These are phyloP conservation scores for Hortaea sp. DNA, from an alignment of 2,329 filamentous ascomycete species.

Conservation along the genomic window DNA sequence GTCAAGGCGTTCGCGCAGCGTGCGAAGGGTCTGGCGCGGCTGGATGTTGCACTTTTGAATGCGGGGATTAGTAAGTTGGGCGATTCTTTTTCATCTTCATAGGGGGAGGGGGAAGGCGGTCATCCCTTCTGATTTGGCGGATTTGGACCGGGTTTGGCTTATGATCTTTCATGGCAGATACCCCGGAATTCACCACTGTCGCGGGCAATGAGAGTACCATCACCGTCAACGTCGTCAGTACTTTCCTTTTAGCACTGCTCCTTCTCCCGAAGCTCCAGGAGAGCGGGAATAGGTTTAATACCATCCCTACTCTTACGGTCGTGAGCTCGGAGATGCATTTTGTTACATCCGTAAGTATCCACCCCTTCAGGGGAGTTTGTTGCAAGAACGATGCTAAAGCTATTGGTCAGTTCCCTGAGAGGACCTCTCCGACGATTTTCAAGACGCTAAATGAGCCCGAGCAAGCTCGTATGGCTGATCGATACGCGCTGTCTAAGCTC, in stretches of 20 bases:
- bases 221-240: slow-evolving; percentile 45
- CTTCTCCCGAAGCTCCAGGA: slow-evolving; percentile 43
- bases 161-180: slow-evolving; percentile 15
- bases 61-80: slow-evolving; percentile 20
- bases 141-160: background rate
- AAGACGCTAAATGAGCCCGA: slow-evolving; percentile 27
- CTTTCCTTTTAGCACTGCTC: slow-evolving; percentile 40
- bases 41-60: slow-evolving; percentile 32
- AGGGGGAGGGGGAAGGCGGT: background rate
- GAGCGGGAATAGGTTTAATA: slow-evolving; percentile 25
- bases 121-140: background rate
- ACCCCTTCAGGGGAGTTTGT: background rate
- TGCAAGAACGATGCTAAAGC: background rate
- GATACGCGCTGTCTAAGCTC: slow-evolving; percentile 40
- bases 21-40: slow-evolving; percentile 20
- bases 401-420: slow-evolving; percentile 22
- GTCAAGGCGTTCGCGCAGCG: slow-evolving; percentile 28
- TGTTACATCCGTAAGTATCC: slow-evolving; percentile 22
- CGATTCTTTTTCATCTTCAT: too few relatives aligned
- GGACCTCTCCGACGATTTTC: slow-evolving; percentile 27
- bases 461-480: slow-evolving; percentile 27
- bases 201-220: slow-evolving; percentile 41
- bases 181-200: slow-evolving; percentile 19
- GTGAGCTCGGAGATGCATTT: slow-evolving; percentile 36
- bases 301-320: slow-evolving; percentile 28